Percentiles rank a stretch among this genome's conserved stretches.
These are phyloP conservation scores for Gossypium ekmanianum DNA, from an alignment of 345 rosid genomes.

Conservation along the genomic window DNA sequence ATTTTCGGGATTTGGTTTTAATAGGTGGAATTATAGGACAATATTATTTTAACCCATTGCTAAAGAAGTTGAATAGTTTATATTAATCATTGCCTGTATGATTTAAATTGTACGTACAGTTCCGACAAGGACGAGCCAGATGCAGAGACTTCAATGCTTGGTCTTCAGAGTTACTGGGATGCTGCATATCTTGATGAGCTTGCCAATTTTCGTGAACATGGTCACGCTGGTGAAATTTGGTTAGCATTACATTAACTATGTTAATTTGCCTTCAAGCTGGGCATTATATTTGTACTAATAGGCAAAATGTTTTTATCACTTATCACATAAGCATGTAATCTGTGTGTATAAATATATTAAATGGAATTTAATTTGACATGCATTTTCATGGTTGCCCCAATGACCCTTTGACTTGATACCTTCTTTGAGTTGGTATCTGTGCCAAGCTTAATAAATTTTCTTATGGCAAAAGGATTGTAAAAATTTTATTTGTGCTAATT, in stretches of 20 bases:
- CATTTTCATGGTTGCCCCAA: background rate
- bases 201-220: constrained; percentile 82
- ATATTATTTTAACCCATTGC: background rate
- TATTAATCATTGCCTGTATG: background rate
- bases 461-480: background rate
- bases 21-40: background rate
- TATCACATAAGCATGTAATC: background rate
- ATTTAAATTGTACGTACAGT: constrained; percentile 34
- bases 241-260: constrained; percentile 21
- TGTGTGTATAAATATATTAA: background rate
- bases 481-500: background rate
- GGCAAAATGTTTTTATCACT: background rate
- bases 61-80: background rate
- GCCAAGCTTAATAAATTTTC: background rate
- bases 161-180: constrained; percentile 95
- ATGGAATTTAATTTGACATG: background rate
- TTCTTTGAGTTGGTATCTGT: background rate
- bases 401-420: background rate
- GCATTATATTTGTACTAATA: background rate
- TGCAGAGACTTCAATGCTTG: constrained; percentile 73
- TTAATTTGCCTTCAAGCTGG: background rate
- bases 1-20: background rate
- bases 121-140: constrained; percentile 92
- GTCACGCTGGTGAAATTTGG: constrained; percentile 97
- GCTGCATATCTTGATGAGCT: constrained; percentile 89